Base-by-base conservation (phyloP, 1,284 basidiomycete species). In the Tilletia horrida region DNA sequence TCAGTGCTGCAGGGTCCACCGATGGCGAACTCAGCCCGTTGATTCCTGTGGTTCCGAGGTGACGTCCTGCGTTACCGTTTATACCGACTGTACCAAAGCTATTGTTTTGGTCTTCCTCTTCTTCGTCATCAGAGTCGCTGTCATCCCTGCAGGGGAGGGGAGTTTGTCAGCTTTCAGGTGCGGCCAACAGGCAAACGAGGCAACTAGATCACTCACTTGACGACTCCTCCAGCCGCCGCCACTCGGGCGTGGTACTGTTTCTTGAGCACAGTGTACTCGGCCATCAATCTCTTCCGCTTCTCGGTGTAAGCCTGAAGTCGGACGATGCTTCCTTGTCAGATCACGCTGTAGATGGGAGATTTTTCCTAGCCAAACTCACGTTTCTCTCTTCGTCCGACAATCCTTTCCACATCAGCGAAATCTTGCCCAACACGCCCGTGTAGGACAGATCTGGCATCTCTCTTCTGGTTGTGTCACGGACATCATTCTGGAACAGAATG, bases 401-500 rank as follows among this genome's bases (percentile, higher is more conserved):
- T 48, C 65, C 67, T 69, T 78, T 76, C 76, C 76, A 78, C 11
- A 73, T 75, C 63, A 74, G 71, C 29, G 73, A 71, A 8, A 77
- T 69, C 68, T 77, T 77, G 68, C 75, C 73, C 18, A 77, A 64
- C 25, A 78, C 71, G 42, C 74, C 76, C 29, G 70, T 63, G 66
- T 78, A 77, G 0, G 74, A 63, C 68, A 76, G 64, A 48, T 75
- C 74, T 8, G 76, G 74, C 66, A 77, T 74, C 59, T 78, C 73
- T 7, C 50, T 52, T 25, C 50, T 21, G 11, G 50, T 52, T 13
- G 16, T 25, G 48, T 74, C 69, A 27, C 77, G 72, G 35, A 78
- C 74, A 62, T 78, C 76, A 66, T 78, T 78, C 67, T 78, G 77
- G 70, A 76, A 78, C 1, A 77, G 67, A n/a, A 78, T 69, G 62